Base-by-base conservation (phyloP, 2,329 filamentous ascomycete genomes). In the Aspergillus awamori region DNA sequence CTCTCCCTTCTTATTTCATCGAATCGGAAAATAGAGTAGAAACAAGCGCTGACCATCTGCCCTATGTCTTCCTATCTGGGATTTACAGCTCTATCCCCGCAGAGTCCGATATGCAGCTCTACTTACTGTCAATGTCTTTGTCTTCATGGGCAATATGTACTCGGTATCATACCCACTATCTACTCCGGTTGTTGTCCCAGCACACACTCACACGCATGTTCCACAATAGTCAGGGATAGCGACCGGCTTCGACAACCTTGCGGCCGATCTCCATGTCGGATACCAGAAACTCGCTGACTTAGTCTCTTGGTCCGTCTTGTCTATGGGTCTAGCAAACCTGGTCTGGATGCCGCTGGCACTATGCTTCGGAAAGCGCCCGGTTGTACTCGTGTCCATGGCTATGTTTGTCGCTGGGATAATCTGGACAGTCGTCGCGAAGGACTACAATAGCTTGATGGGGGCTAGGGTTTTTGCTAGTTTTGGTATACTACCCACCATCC, bases 331-430 rank as follows among this genome's bases (percentile, higher is more conserved):
- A 13, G 69, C 69, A 15, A 75, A 74, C 48, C 38, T 75, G 8
- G 59, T 75, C 53, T 75, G 76, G 74, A 77, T 77, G 58, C 75
- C 75, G 1, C 65, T 72, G 15, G 74, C 74, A 0, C 67, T 77
- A 59, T 73, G 72, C 39, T 64, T 79, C 39, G 78, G 78, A 17
- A 78, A 79, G 47, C 74, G 77, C 5, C 73, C 72, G 1, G 63
- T 71, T 5, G 68, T 76, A 4, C 53, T 78, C 1, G 6, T 74
- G 4, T 72, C 74, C 11, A 70, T 73, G 64, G 52, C 68, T 1
- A 66, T 76, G 47, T 74, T 76, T 55, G 59, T 77, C 10, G 64
- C 61, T 7, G 69, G 70, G 6, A 60, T 63, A 4, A 70, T 77
- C 36, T 77, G 76, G 75, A 70, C 66, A 13, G 61, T 67, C 20